phyloP scores from a whole-genome alignment of 1,139 yeast genomes.

The Entelexis sorbosivorans region DNA sequence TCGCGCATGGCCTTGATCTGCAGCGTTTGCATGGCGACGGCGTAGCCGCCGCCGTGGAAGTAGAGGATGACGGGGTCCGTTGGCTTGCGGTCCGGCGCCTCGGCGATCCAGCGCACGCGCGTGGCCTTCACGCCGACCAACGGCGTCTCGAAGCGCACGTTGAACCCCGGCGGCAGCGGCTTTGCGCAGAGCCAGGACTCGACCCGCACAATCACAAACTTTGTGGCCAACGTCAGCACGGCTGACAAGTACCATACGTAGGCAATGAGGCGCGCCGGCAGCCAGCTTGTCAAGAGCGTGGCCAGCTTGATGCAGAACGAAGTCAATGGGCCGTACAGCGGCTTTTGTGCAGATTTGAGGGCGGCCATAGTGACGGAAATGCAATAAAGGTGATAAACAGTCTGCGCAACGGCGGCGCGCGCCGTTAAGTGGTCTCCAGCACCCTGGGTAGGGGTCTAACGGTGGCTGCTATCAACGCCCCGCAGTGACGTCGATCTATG shows the following conservation, averaged over 20 bases:
- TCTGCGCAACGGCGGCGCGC: not conserved
- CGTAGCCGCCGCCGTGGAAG: conserved; percentile 19
- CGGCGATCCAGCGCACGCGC: conserved; percentile 7
- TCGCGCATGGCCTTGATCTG: conserved; percentile 1
- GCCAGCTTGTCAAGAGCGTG: not conserved
- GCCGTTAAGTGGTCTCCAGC: not conserved
- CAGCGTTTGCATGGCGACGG: not conserved
- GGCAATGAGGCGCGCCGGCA: not conserved
- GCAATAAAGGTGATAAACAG: too few relatives aligned
- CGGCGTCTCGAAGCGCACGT: not conserved
- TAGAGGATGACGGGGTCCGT: conserved; percentile 14
- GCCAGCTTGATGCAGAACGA: not conserved
- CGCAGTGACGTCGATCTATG: not conserved
- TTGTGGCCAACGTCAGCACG: not conserved
- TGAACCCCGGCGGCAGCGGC: not conserved
- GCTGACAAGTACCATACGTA: not conserved
- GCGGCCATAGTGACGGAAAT: not conserved
- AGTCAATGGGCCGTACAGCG: not conserved
- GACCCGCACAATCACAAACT: not conserved
- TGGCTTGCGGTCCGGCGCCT: not conserved
- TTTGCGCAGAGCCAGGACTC: not conserved
- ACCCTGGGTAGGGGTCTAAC: not conserved
- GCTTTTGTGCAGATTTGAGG: not conserved
- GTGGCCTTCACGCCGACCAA: not conserved
- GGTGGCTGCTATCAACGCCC: not conserved